Evolutionary conservation across 805 yeast species (phyloP).

Genomic region (Jamesozyma jinghongensis): DNA sequence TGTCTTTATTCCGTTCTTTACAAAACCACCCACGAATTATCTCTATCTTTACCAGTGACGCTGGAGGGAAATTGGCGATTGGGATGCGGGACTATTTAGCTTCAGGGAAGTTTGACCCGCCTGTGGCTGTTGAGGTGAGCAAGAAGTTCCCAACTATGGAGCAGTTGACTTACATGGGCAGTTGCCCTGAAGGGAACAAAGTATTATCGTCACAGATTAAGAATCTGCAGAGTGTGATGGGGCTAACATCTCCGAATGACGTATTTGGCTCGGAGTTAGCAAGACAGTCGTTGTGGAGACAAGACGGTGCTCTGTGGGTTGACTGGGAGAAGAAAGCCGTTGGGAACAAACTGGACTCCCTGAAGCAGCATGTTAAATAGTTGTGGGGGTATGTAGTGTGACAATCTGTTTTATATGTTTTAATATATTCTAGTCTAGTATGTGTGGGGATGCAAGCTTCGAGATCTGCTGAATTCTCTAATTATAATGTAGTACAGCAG

Average conservation of each 20-base stretch:
- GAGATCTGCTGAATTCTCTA: no score
- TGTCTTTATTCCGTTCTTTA: conserved; percentile 42
- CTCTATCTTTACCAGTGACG: conserved; percentile 33
- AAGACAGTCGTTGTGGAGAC: conserved; percentile 17
- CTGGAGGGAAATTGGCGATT: conserved; percentile 7
- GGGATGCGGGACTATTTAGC: conserved; percentile 5
- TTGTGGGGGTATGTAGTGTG: neutral
- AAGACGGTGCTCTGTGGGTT: conserved; percentile 23
- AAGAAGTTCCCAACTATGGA: conserved; percentile 24
- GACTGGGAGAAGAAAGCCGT: conserved; percentile 29
- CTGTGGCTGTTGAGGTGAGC: conserved; percentile 18
- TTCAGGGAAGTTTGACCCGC: conserved; percentile 9
- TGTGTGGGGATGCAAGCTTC: no score
- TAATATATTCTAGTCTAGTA: no score
- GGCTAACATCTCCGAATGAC: conserved; percentile 9
- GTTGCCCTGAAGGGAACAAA: neutral
- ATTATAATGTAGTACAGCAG: no score
- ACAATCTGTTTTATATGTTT: no score
- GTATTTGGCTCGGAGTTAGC: conserved; percentile 17
- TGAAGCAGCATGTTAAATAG: neutral
- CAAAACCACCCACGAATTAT: conserved; percentile 39
- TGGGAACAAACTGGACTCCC: conserved; percentile 16
- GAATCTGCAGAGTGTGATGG: conserved; percentile 10
- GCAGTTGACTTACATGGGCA: conserved; percentile 23
- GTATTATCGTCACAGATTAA: no score